Conservation (phyloP, 345 rosid genomes). For the Corymbia maculata region DNA sequence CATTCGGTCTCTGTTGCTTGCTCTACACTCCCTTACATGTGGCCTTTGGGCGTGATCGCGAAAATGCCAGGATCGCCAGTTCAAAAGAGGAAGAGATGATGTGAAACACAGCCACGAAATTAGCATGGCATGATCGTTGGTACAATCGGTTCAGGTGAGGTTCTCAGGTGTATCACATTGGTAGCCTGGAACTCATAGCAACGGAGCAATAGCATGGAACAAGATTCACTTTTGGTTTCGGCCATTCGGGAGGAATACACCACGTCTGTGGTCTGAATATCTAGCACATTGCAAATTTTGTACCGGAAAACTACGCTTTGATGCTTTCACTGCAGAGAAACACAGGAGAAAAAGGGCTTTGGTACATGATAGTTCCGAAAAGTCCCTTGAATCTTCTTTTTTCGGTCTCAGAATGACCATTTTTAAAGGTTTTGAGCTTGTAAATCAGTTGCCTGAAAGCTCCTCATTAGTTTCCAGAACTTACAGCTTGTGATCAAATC, state of each 20-base stretch:
- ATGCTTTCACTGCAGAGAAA: not conserved
- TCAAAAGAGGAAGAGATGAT: slow-evolving; percentile 48
- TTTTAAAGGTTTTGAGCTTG: not conserved
- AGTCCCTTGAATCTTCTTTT: not conserved
- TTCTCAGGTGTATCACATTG: not conserved
- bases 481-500: not conserved
- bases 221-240: not conserved
- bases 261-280: not conserved
- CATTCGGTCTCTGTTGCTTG: slow-evolving; percentile 78
- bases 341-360: not conserved
- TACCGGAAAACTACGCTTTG: not conserved
- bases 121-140: not conserved
- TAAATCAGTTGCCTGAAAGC: not conserved
- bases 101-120: not conserved
- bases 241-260: not conserved
- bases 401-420: not conserved
- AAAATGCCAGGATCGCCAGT: slow-evolving; percentile 34
- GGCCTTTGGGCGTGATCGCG: slow-evolving; percentile 57
- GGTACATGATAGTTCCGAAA: not conserved
- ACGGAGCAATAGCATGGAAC: not conserved
- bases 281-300: not conserved
- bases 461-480: not conserved
- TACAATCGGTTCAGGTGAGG: not conserved
- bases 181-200: not conserved
- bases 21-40: slow-evolving; percentile 78